phyloP scores from a whole-genome alignment of 805 yeast species.

The Myxozyma sirexii region DNA sequence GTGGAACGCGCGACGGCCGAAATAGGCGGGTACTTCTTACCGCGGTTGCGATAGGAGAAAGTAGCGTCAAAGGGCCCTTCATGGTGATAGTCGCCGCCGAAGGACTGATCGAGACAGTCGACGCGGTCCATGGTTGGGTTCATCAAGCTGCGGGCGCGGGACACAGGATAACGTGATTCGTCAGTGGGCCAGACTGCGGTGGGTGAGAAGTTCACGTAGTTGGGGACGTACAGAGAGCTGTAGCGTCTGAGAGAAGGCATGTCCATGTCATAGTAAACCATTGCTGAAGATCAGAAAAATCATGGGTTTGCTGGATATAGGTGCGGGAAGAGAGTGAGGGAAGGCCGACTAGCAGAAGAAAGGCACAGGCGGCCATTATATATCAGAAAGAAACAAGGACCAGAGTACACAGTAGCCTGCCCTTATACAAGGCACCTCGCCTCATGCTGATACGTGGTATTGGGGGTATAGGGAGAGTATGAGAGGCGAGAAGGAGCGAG shows the following conservation, averaged over 20 bases:
- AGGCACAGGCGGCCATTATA: not conserved
- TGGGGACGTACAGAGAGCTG: not conserved
- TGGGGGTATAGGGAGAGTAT: too few relatives aligned
- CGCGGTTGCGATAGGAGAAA: not conserved
- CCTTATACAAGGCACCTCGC: not conserved
- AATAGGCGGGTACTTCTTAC: conserved; percentile 2
- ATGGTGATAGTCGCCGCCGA: conserved; percentile 11
- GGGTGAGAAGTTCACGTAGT: not conserved
- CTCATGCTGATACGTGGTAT: too few relatives aligned
- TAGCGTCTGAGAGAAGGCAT: not conserved
- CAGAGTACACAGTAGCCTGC: not conserved
- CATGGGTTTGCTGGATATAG: not conserved
- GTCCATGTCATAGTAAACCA: not conserved
- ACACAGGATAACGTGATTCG: not conserved
- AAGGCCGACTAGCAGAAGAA: not conserved
- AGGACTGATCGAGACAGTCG: conserved; percentile 11
- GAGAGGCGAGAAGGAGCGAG: too few relatives aligned
- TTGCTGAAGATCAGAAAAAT: too few relatives aligned
- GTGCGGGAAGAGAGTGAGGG: not conserved
- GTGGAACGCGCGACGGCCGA: not conserved
- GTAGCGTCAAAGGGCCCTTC: conserved; percentile 17
- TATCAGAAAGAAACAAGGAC: not conserved
- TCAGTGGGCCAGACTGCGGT: not conserved
- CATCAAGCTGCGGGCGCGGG: not conserved
- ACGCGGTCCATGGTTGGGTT: conserved; percentile 10